Evolutionary conservation across 2,329 filamentous ascomycete genomes (phyloP), one percentile per base, ranked within the genome.

Genomic region (Mycosphaerella sp.): DNA sequence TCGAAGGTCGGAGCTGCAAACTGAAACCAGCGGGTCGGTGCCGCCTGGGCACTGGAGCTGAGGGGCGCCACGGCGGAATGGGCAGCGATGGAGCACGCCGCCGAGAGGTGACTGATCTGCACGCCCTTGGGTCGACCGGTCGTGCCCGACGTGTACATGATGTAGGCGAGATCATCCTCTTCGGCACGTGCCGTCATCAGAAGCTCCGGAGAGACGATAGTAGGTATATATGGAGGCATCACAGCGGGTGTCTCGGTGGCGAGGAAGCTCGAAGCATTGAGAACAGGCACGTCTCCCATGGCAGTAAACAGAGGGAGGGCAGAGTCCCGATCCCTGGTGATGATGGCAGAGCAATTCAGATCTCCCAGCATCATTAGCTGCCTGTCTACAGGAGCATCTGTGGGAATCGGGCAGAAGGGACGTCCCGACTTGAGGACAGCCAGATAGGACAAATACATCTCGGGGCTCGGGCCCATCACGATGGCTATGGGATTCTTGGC

Each of bases 61-160:
- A 45, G 41, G 2, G 56, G 50, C 46, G 46, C 46, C 1, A 49
- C 48, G 6, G 32, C 34, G 4, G 29, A 26, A 9, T 42, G 21
- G 3, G 39, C 38, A 12, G 17, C 26, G 14, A 50, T 44, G 10
- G 41, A 17, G 21, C 45, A 48, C 7, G 51, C 54, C 6, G 53
- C 48, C 10, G 54, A 48, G 17, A 39, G 48, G 26, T 90, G 85
- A 0, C 85, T 87, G 26, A 95, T 78, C 4, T 86, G 77, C 4
- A 93, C 85, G 1, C 87, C 87, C 65, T 93, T 92, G 0, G 87
- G 88, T 1, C 73, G 75, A 0, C 87, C 88, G 0, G 87, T 92
- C 36, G 85, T 91, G 2, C 89, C 89, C 0, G 45, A 49, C 9
- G 52, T 54, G 40, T 44, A 54, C 40, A 54, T 39, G 11, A 54